phyloP scores from a whole-genome alignment of 1,139 yeast genomes.

The Yamadazyma sp. region DNA sequence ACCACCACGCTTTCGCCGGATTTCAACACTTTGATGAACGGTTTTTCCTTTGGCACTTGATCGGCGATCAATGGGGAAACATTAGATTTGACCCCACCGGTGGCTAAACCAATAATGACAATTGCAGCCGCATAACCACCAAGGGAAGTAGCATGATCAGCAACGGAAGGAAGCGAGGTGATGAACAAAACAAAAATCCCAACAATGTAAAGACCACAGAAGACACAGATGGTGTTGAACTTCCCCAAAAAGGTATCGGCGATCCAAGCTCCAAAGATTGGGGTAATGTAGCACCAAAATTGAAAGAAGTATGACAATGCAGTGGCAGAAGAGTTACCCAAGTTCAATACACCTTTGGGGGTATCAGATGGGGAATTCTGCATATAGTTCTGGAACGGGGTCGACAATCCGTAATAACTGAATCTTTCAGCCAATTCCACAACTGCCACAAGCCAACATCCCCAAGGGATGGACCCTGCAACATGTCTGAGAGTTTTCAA shows the following conservation, averaged over 20 bases:
- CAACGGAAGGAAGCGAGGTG: slow-evolving; percentile 68
- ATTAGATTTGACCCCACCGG: slow-evolving; percentile 82
- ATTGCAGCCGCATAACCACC: slow-evolving; percentile 62
- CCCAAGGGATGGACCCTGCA: slow-evolving; percentile 37
- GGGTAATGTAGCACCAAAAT: slow-evolving; percentile 82
- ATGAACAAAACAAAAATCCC: slow-evolving; percentile 68
- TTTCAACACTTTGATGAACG: slow-evolving; percentile 33
- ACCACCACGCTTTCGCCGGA: slow-evolving; percentile 39
- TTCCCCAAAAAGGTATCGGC: slow-evolving; percentile 78
- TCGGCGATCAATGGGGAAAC: slow-evolving; percentile 80
- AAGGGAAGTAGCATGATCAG: slow-evolving; percentile 44
- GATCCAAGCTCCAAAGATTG: slow-evolving; percentile 73
- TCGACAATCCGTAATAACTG: slow-evolving; percentile 77
- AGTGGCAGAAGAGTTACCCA: slow-evolving; percentile 67
- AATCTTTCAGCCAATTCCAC: slow-evolving; percentile 84
- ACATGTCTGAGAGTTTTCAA: slow-evolving; percentile 42
- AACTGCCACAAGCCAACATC: slow-evolving; percentile 72
- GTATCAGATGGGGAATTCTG: slow-evolving; percentile 48
- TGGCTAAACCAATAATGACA: slow-evolving; percentile 70
- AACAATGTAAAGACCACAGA: slow-evolving; percentile 57
- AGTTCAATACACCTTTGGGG: slow-evolving; percentile 61
- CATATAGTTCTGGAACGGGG: slow-evolving; percentile 79
- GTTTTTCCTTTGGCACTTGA: slow-evolving; percentile 52
- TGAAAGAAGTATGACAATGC: slow-evolving; percentile 77
- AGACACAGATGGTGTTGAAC: slow-evolving; percentile 64